Evolutionary conservation across 2,329 filamentous ascomycete species (phyloP), one percentile per base, ranked within the genome.

Genomic region (Alternaria atra): DNA sequence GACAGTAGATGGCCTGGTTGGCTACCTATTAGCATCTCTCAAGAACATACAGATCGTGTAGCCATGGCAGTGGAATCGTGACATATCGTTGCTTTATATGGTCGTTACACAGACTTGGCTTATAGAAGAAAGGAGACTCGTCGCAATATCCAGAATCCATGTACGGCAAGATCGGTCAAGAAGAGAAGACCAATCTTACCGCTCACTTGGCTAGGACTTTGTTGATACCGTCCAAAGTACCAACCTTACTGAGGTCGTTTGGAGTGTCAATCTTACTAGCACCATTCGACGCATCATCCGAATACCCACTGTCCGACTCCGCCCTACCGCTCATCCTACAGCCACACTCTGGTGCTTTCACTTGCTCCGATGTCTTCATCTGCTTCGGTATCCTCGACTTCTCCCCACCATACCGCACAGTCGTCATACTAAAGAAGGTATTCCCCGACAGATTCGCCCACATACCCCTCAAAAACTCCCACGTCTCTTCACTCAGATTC

Each of bases 371-470:
- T 23, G 17, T 7, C 17, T 10, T 40, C 37, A 23, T 40, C 5
- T 20, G 2, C 17, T 23, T 40, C 9, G 37, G 37, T 23, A 40
- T 40, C 37, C 37, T 40, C 9, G 37, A 40, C 37, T 40, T 40
- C 37, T 48, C 46, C 13, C 46, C 46, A 12, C 46, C 27, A 23
- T 48, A 48, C n/a, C 46, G 46, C 46, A 34, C 29, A 48, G 27
- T 48, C 15, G 46, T 48, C 46, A 48, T 48, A 34, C 46, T 32
- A 29, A 48, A 48, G 6, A 48, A 48, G 15, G 17, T 23, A 20
- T 48, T 48, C 6, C 46, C 46, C 9, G 46, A 32, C 15, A 34
- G 27, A 32, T 30, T 32, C 17, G 32, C 27, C 17, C 29, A 48
- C 46, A 48, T 34, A 13, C 27, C 46, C 10, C 2, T 34, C 17